Conservation (phyloP, 192 early-diverging fungal species). For the Coemansia sp. region DNA sequence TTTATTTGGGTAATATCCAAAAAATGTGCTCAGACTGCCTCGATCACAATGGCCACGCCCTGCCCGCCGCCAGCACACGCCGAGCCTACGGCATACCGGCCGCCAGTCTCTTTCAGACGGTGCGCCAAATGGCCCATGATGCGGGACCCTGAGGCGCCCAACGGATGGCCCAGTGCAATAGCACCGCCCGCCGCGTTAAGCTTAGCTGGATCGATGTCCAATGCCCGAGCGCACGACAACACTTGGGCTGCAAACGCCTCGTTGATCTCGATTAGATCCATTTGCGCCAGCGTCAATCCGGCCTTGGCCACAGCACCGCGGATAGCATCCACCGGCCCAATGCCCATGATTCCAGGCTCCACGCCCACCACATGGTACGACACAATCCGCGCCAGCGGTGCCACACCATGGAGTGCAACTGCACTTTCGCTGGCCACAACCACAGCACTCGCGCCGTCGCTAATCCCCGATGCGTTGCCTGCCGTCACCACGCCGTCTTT, state of each 20-base stretch:
- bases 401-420: conserved; percentile 74
- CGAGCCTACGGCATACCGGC: conserved; percentile 87
- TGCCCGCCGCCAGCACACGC: conserved; percentile 97
- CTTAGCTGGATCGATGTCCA: conserved; percentile 75
- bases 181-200: conserved; percentile 91
- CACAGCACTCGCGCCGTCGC: conserved; percentile 87
- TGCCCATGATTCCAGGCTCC: conserved; percentile 94
- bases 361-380: conserved; percentile 83
- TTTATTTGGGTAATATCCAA: not conserved
- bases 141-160: conserved; percentile 94
- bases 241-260: conserved; percentile 98
- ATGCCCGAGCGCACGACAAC: conserved; percentile 83
- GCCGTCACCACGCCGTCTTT: conserved; percentile 90
- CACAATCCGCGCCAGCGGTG: conserved; percentile 83
- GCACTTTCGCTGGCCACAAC: conserved; percentile 85
- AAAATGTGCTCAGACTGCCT: conserved; percentile 41
- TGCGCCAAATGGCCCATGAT: conserved; percentile 87
- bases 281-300: conserved; percentile 73
- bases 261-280: conserved; percentile 94
- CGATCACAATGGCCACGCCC: conserved; percentile 74
- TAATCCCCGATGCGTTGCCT: conserved; percentile 94
- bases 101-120: conserved; percentile 76
- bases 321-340: conserved; percentile 93
- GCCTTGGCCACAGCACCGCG: conserved; percentile 79
- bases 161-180: conserved; percentile 91